phyloP scores from a whole-genome alignment of 257 asterid species.

The Ehretia macrophylla region DNA sequence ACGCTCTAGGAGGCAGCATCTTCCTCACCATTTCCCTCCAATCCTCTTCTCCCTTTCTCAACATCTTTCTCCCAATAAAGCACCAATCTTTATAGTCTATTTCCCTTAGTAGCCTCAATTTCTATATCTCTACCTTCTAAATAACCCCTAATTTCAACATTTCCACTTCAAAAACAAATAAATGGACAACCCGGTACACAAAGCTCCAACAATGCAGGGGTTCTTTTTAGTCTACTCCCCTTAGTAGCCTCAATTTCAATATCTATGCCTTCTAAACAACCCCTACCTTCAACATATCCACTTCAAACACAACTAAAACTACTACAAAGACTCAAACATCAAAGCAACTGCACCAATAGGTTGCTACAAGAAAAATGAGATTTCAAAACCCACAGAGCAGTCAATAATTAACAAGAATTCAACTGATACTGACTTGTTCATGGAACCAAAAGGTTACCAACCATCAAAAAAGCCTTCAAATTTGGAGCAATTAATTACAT shows the following conservation, averaged over 20 bases:
- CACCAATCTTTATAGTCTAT: constrained; percentile 14
- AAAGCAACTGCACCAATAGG: constrained; percentile 16
- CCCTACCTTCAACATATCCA: not conserved
- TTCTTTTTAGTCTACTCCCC: not conserved
- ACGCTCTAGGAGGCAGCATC: constrained; percentile 93
- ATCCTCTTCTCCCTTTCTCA: constrained; percentile 36
- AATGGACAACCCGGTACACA: no score
- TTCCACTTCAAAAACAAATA: constrained; percentile 2
- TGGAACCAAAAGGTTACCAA: constrained; percentile 17
- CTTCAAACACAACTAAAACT: not conserved
- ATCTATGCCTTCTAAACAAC: not conserved
- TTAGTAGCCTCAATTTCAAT: not conserved
- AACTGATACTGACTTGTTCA: not conserved
- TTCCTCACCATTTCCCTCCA: constrained; percentile 85
- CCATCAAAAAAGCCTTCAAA: not conserved
- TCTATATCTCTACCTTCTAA: constrained; percentile 9
- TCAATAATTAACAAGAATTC: not conserved
- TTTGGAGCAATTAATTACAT: not conserved
- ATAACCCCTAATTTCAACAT: constrained; percentile 10
- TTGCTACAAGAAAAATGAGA: constrained; percentile 5
- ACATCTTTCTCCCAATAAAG: constrained; percentile 38
- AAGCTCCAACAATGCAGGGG: not conserved
- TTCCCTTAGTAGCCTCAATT: constrained; percentile 17
- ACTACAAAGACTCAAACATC: constrained; percentile 15
- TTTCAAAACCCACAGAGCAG: not conserved